Percentiles rank a stretch among this genome's conserved stretches.
Conservation (phyloP, 441 rosid species). For the Syzygium syzygioides region DNA sequence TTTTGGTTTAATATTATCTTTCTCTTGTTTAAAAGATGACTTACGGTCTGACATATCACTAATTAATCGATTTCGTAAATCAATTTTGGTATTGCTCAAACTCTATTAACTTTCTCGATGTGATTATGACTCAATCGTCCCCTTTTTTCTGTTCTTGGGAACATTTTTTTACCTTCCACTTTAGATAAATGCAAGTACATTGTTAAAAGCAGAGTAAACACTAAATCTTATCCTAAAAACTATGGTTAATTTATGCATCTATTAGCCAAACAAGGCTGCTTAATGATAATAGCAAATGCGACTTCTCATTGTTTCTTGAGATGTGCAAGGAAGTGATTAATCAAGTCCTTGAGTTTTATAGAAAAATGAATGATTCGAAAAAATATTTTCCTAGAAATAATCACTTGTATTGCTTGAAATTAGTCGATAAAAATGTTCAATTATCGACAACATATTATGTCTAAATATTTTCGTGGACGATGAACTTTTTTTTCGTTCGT, state of each 20-base stretch:
- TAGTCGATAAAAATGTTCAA: background rate
- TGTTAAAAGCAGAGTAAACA: background rate
- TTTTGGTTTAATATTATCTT: background rate
- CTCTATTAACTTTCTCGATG: background rate
- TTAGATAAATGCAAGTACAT: background rate
- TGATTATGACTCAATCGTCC: background rate
- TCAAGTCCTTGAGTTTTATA: background rate
- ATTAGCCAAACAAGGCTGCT: background rate
- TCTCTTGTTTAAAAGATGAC: background rate
- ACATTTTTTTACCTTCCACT: background rate
- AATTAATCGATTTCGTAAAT: background rate
- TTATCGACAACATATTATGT: fast-evolving
- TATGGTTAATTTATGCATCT: background rate
- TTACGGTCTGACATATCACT: background rate
- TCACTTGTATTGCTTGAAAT: background rate
- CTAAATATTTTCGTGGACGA: background rate
- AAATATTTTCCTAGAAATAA: background rate
- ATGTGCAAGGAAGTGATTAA: background rate
- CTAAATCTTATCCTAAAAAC: background rate
- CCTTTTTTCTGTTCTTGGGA: background rate
- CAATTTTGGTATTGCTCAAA: too few relatives aligned
- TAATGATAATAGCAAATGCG: background rate
- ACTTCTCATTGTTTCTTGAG: background rate
- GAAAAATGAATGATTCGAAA: fast-evolving
- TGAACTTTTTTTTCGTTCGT: background rate